These are phyloP conservation scores for Dittrichia graveolens DNA, from an alignment of 129 eudicot species.

Conservation along the genomic window DNA sequence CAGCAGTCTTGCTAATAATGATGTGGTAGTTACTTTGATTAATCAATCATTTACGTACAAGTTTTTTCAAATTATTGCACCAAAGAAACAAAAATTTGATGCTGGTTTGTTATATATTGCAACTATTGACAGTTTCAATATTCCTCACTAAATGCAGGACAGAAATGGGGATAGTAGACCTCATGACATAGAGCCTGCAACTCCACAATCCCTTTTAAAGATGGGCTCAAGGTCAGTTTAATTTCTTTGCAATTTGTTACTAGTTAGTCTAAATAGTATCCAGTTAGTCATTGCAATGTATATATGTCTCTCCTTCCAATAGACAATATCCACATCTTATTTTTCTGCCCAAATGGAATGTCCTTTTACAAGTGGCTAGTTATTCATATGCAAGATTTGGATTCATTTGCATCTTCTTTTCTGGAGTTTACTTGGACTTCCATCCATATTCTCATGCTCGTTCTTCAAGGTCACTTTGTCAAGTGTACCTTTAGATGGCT, in stretches of 20 bases:
- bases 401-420: constrained; percentile 4
- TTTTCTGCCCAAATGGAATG: neutral
- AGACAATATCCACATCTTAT: neutral
- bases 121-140: constrained; percentile 17
- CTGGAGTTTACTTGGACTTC: constrained; percentile 9
- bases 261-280: neutral
- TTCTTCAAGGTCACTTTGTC: constrained; percentile 10
- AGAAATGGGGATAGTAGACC: constrained; percentile 77
- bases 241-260: constrained; percentile 9
- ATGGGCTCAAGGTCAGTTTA: constrained; percentile 68
- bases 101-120: constrained; percentile 8
- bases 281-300: constrained; percentile 7
- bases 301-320: constrained; percentile 7
- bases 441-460: constrained; percentile 7
- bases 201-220: constrained; percentile 68
- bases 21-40: constrained; percentile 51
- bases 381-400: constrained; percentile 7
- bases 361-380: constrained; percentile 1
- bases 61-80: too few relatives aligned
- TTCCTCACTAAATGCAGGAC: constrained; percentile 59
- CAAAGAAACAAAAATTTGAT: neutral
- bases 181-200: constrained; percentile 73
- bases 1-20: constrained; percentile 57
- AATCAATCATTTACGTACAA: neutral
- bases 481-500: constrained; percentile 13